Evolutionary conservation across 2,329 filamentous ascomycete species (phyloP).

Genomic region (Sporothrix brunneoviolacea): DNA sequence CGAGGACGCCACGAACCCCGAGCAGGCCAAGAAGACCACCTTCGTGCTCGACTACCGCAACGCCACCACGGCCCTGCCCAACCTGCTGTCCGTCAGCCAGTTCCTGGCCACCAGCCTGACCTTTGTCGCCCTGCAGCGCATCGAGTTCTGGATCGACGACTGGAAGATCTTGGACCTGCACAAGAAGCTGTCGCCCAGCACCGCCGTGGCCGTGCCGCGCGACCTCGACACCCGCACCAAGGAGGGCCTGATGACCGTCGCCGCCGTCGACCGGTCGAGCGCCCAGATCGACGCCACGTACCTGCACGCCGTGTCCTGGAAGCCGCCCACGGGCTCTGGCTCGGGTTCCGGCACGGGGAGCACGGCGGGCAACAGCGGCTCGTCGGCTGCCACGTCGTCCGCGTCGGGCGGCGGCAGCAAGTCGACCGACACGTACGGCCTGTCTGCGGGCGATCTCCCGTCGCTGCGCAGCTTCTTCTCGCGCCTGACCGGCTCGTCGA

Average conservation of each 20-base stretch:
- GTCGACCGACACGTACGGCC: slow-evolving; percentile 42
- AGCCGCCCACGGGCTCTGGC: slow-evolving; percentile 43
- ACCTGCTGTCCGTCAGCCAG: slow-evolving; percentile 77
- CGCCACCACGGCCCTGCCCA: slow-evolving; percentile 76
- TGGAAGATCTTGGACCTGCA: slow-evolving; percentile 70
- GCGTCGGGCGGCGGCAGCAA: slow-evolving; percentile 27
- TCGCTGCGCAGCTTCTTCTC: slow-evolving; percentile 77
- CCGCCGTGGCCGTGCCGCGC: slow-evolving; percentile 64
- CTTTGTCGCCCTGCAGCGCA: slow-evolving; percentile 80
- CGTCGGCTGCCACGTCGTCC: not conserved
- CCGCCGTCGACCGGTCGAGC: slow-evolving; percentile 73
- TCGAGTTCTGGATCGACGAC: slow-evolving; percentile 88
- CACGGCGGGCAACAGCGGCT: not conserved
- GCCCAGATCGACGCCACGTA: slow-evolving; percentile 88
- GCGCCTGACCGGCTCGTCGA: slow-evolving; percentile 52
- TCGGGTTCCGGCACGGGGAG: not conserved
- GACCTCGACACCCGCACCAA: slow-evolving; percentile 77
- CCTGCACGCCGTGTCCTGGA: slow-evolving; percentile 85
- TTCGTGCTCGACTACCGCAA: slow-evolving; percentile 95
- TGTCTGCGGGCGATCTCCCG: slow-evolving; percentile 44
- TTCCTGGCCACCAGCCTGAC: slow-evolving; percentile 93
- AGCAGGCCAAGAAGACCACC: slow-evolving; percentile 63
- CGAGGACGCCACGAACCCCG: slow-evolving; percentile 41
- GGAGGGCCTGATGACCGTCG: slow-evolving; percentile 82
- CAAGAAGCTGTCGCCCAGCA: slow-evolving; percentile 79